Evolutionary conservation across 2,329 filamentous ascomycete species (phyloP).

Genomic region (Arthrobotrys iridis): DNA sequence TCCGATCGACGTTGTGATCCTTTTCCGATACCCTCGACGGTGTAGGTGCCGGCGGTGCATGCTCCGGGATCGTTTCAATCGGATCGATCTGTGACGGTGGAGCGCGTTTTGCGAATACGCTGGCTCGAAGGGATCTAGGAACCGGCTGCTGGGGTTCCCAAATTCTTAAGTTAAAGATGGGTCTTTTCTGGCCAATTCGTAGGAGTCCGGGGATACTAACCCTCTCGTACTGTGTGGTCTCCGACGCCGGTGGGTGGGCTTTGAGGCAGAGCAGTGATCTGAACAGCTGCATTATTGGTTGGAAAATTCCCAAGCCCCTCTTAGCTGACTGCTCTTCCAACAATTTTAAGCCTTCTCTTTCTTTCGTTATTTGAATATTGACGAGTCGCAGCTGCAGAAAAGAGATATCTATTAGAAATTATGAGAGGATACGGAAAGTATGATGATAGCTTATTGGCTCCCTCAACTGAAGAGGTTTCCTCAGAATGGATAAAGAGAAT

Average conservation of each 20-base stretch:
- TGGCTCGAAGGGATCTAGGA: slow-evolving; percentile 25
- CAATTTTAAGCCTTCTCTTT: background rate
- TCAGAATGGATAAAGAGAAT: background rate
- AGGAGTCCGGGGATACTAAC: slow-evolving; percentile 27
- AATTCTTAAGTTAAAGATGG: slow-evolving; percentile 28
- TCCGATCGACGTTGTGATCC: slow-evolving; percentile 43
- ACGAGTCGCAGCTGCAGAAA: slow-evolving; percentile 7
- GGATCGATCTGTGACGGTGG: slow-evolving; percentile 10
- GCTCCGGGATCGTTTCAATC: slow-evolving; percentile 4
- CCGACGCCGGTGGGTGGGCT: background rate
- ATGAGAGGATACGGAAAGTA: background rate
- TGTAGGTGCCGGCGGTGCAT: slow-evolving; percentile 15
- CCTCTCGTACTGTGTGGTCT: background rate
- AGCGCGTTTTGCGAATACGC: slow-evolving; percentile 10
- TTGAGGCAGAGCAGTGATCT: slow-evolving; percentile 23
- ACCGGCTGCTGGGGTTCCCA: slow-evolving; percentile 14
- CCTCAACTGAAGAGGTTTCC: background rate
- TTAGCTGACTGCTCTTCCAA: background rate
- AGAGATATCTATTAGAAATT: background rate
- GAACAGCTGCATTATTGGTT: slow-evolving; percentile 13
- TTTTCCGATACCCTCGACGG: slow-evolving; percentile 44
- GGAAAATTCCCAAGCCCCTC: background rate
- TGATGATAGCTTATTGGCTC: slow-evolving; percentile 3
- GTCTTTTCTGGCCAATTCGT: slow-evolving; percentile 7
- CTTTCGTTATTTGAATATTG: background rate